Evolutionary conservation across 768 basidiomycete genomes (phyloP).

Genomic region (Boletus coccyginus): DNA sequence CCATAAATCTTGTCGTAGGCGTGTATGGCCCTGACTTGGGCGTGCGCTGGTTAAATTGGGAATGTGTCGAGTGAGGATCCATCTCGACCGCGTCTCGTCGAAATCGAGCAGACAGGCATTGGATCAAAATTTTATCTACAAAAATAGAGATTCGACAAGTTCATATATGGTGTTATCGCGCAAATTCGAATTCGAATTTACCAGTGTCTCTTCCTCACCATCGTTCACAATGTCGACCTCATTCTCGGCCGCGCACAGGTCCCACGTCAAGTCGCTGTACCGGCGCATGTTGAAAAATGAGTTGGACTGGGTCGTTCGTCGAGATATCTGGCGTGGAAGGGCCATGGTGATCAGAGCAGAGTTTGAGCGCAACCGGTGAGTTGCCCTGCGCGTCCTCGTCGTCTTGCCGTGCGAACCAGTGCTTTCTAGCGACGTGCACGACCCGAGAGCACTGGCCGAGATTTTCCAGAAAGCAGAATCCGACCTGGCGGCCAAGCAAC

Average conservation of each 20-base stretch:
- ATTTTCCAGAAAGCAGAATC: conserved; percentile 82
- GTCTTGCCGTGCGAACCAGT: background rate
- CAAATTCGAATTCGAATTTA: conserved; percentile 6
- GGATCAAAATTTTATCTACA: background rate
- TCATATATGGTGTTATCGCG: conserved; percentile 15
- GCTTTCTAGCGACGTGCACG: conserved; percentile 65
- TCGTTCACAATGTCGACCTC: conserved; percentile 48
- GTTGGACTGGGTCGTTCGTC: conserved; percentile 84
- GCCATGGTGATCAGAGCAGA: conserved; percentile 87
- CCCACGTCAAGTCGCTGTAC: conserved; percentile 91
- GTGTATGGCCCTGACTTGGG: conserved; percentile 64
- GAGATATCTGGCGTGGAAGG: conserved; percentile 83
- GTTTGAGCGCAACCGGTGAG: conserved; percentile 89
- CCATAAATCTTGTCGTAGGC: conserved; percentile 45
- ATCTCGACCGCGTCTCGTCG: conserved; percentile 34
- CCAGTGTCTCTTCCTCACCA: background rate
- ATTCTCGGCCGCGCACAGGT: conserved; percentile 73
- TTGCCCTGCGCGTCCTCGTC: conserved; percentile 14
- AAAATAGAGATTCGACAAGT: background rate
- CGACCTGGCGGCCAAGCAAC: conserved; percentile 57
- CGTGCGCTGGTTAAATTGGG: conserved; percentile 71
- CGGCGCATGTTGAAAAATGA: conserved; percentile 82
- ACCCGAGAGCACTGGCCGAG: conserved; percentile 77
- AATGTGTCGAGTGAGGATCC: conserved; percentile 76
- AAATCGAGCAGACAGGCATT: background rate